A percentile compares a stretch with the other conserved stretches of the same genome.
Conservation (phyloP, 148 eudicot species). For the Rhododendron simsii region DNA sequence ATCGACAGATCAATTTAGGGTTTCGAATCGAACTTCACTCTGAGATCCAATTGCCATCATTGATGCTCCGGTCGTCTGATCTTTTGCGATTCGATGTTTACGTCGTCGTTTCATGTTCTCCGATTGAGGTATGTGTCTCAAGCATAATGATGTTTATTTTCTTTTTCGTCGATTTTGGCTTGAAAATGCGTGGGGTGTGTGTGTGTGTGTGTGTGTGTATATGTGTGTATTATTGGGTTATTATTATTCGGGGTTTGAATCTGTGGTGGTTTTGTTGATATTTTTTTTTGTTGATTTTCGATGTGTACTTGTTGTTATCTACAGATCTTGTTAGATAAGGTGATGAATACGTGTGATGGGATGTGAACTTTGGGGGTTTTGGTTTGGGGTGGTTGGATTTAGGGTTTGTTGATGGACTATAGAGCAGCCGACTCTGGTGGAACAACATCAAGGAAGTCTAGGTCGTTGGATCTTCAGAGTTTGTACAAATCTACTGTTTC, state of each 20-base stretch:
- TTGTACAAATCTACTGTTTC: constrained; percentile 27
- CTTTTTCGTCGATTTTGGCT: neutral
- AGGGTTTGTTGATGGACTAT: constrained; percentile 78
- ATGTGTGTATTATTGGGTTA: neutral
- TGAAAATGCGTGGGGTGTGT: neutral
- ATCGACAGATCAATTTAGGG: constrained; percentile 29
- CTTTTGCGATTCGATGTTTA: constrained; percentile 6
- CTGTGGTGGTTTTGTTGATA: neutral
- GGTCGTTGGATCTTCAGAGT: constrained; percentile 56
- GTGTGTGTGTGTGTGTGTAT: too few relatives aligned
- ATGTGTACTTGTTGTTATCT: constrained; percentile 19
- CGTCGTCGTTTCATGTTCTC: constrained; percentile 8
- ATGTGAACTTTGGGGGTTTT: constrained; percentile 41
- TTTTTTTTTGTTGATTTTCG: neutral
- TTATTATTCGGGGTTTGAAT: neutral
- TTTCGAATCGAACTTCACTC: constrained; percentile 17
- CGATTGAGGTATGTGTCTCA: constrained; percentile 20
- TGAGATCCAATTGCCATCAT: neutral
- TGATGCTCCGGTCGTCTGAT: neutral
- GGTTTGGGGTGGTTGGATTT: constrained; percentile 30
- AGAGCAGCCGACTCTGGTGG: constrained; percentile 41
- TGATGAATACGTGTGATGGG: constrained; percentile 35
- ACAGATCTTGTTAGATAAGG: constrained; percentile 59
- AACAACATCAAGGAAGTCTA: constrained; percentile 36
- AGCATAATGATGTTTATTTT: neutral